Evolutionary conservation across 441 rosid genomes (phyloP).

Genomic region (Isatis lusitanica): DNA sequence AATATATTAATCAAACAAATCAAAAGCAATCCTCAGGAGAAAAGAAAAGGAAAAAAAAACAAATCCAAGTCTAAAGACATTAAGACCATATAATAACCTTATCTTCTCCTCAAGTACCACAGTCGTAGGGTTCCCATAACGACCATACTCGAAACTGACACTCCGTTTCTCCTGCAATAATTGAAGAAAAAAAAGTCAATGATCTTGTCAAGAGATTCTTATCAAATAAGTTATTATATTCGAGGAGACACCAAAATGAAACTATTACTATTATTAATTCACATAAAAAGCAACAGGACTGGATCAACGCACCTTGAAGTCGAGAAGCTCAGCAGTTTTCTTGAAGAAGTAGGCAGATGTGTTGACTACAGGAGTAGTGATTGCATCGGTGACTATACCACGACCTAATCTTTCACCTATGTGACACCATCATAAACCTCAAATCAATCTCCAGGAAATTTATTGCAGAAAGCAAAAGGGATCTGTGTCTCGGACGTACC

Average conservation of each 20-base stretch:
- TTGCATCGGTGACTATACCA: slow-evolving; percentile 92
- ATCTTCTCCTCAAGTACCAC: slow-evolving; percentile 78
- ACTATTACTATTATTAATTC: not conserved
- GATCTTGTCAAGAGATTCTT: not conserved
- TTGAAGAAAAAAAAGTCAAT: slow-evolving; percentile 2
- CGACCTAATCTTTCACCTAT: slow-evolving; percentile 96
- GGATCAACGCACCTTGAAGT: slow-evolving; percentile 68
- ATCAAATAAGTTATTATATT: not conserved
- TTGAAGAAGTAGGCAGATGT: slow-evolving; percentile 93
- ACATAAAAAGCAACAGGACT: not conserved
- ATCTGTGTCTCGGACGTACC: slow-evolving; percentile 43
- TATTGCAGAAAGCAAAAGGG: not conserved
- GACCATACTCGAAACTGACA: slow-evolving; percentile 89
- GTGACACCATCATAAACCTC: not conserved
- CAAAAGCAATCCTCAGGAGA: not conserved
- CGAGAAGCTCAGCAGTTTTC: slow-evolving; percentile 78
- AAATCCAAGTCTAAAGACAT: not conserved
- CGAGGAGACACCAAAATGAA: not conserved
- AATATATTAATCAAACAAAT: slow-evolving; percentile 8
- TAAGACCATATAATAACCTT: slow-evolving; percentile 48
- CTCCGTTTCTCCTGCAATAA: slow-evolving; percentile 71
- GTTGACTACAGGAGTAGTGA: slow-evolving; percentile 91
- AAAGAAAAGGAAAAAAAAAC: not conserved
- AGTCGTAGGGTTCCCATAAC: slow-evolving; percentile 98
- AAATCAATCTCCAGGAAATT: not conserved